Evolutionary conservation across 805 yeast species (phyloP).

Genomic region (Lachancea nothofagi): DNA sequence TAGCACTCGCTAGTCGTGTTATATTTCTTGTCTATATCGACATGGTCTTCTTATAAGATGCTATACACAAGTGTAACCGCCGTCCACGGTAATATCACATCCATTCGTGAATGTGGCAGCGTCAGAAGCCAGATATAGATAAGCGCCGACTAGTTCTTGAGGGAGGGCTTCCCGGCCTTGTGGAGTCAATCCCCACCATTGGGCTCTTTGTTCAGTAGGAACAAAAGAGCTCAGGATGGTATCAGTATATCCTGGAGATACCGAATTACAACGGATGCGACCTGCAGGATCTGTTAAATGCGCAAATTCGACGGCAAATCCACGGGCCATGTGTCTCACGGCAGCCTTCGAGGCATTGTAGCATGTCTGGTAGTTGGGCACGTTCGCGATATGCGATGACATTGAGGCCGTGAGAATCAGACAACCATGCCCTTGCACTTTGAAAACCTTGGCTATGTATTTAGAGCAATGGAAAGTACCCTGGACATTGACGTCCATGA

Average conservation of each 20-base stretch:
- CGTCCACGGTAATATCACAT: constrained; percentile 69
- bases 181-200: constrained; percentile 54
- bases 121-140: constrained; percentile 70
- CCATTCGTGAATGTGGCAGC: constrained; percentile 83
- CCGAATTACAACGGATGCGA: constrained; percentile 56
- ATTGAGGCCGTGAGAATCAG: constrained; percentile 82
- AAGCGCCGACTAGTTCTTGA: constrained; percentile 73
- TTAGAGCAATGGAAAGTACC: constrained; percentile 79
- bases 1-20: no score
- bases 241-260: constrained; percentile 78
- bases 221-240: constrained; percentile 57
- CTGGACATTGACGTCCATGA: constrained; percentile 70
- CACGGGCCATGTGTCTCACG: constrained; percentile 67
- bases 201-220: constrained; percentile 40
- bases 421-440: constrained; percentile 47
- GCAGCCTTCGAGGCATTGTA: constrained; percentile 91
- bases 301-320: constrained; percentile 80
- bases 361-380: constrained; percentile 81
- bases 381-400: constrained; percentile 82
- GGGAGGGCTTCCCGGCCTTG: constrained; percentile 72
- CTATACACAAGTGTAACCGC: constrained; percentile 42
- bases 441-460: constrained; percentile 65
- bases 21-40: neutral
- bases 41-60: neutral
- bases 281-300: constrained; percentile 18